Evolutionary conservation across 2,329 filamentous ascomycete genomes (phyloP).

Genomic region (Apiospora malaysiana): DNA sequence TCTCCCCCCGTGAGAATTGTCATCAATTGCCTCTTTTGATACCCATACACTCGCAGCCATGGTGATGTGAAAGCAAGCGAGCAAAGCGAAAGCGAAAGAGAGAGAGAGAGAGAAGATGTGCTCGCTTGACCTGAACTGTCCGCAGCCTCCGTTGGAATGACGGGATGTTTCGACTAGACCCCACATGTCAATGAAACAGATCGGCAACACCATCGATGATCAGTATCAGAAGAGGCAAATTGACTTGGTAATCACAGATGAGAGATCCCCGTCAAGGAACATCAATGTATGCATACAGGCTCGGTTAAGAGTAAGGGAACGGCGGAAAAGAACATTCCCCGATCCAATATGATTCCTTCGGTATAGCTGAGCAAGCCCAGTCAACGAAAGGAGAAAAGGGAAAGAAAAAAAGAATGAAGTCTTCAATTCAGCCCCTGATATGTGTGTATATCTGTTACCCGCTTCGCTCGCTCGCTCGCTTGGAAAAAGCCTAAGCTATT

Average conservation of each 20-base stretch:
- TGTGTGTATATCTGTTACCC: neutral
- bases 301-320: neutral
- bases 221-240: neutral
- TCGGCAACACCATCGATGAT: neutral
- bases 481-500: neutral
- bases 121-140: neutral
- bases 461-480: neutral
- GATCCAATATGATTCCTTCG: neutral
- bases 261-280: neutral
- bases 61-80: neutral
- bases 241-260: neutral
- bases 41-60: neutral
- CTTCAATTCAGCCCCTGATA: neutral
- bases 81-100: too few species aligned
- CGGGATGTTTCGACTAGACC: slow-evolving; percentile 11
- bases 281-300: neutral
- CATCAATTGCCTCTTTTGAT: neutral
- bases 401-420: neutral
- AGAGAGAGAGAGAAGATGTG: too few species aligned
- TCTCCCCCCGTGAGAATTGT: neutral
- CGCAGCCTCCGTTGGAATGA: slow-evolving; percentile 1
- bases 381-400: neutral
- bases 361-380: neutral
- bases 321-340: neutral
- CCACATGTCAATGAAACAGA: slow-evolving; percentile 9